Conservation (phyloP, 73 alveolate species). For the Breviolum minutum region DNA sequence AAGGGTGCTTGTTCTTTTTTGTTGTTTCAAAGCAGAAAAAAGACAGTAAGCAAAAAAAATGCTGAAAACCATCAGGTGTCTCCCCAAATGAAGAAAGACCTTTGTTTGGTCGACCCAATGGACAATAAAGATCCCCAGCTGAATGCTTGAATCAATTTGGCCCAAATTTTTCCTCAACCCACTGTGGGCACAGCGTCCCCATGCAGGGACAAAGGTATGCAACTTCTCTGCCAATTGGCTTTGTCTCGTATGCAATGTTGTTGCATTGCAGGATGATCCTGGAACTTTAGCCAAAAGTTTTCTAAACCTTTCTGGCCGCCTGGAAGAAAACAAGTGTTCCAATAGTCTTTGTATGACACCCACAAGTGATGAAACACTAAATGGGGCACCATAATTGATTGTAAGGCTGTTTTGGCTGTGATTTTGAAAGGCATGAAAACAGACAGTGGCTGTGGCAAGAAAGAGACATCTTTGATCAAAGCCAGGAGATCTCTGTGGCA, state of each 20-base stretch:
- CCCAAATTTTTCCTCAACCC: constrained; percentile 30
- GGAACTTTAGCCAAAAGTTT: background rate
- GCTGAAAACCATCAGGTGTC: background rate
- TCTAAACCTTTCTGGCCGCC: background rate
- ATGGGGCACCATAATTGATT: constrained; percentile 12
- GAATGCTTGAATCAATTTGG: background rate
- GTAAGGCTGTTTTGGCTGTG: background rate
- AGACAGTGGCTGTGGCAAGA: background rate
- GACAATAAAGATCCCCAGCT: background rate
- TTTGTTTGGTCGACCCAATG: background rate
- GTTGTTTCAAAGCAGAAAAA: background rate
- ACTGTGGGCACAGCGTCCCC: constrained; percentile 18
- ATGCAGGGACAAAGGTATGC: background rate
- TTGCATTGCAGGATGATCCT: background rate
- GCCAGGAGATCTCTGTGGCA: constrained; percentile 51
- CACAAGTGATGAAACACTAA: background rate
- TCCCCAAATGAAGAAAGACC: background rate
- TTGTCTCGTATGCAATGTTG: background rate
- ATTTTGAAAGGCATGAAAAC: background rate
- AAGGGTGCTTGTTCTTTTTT: background rate
- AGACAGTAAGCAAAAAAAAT: background rate
- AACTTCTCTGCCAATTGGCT: background rate
- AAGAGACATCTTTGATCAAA: background rate
- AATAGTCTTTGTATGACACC: background rate
- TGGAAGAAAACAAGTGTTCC: background rate